Evolutionary conservation across 768 basidiomycete genomes (phyloP), one percentile per base, ranked within the genome.

Genomic region (Tulasnella sp.): DNA sequence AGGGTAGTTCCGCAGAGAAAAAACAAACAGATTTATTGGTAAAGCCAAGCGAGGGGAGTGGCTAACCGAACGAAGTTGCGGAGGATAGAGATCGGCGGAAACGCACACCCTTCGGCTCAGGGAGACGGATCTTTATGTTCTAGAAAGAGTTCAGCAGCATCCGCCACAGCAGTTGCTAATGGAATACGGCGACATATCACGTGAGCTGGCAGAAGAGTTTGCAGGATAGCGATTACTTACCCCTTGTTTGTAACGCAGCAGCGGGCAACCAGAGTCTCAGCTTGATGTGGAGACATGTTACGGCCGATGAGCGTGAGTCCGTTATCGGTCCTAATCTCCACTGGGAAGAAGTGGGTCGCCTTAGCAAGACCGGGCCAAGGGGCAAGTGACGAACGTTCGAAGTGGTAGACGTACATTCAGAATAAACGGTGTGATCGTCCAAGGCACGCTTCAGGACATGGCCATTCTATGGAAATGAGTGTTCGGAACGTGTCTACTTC

Each of bases 251-350:
- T 46, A 18, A 39, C 71, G 71, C 71, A 72, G 37, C 37, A 72
- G 9, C 71, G 39, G 1, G 71, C n/a, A 39, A 72, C 37, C 44
- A 72, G 20, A 37, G 71, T 72, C 13, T 40, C 71, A 16, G 71
- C 71, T 26, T 72, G 71, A 15, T 72, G 71, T 35, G 71, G 71
- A 72, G 71, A 72, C 71, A 72, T 72, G 37, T 72, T 72, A 23
- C 71, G 71, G 20, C 39, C 71, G 18, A 72, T 39, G n/a, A 72
- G 44, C 5, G 44, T 46, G 18, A 72, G 71, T 5, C 71, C 71
- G 18, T 72, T 37, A 6, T 72, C 71, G 15, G 71, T 72, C 39
- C 39, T 72, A 15, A 72, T 72, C 71, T 72, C 71, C 39, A 72
- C 39, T 42, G 35, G 15, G 10, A 37, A 40, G 15, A 26, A 72